These are phyloP conservation scores for Stentor roeselii DNA, from an alignment of 73 alveolate genomes.

Conservation along the genomic window DNA sequence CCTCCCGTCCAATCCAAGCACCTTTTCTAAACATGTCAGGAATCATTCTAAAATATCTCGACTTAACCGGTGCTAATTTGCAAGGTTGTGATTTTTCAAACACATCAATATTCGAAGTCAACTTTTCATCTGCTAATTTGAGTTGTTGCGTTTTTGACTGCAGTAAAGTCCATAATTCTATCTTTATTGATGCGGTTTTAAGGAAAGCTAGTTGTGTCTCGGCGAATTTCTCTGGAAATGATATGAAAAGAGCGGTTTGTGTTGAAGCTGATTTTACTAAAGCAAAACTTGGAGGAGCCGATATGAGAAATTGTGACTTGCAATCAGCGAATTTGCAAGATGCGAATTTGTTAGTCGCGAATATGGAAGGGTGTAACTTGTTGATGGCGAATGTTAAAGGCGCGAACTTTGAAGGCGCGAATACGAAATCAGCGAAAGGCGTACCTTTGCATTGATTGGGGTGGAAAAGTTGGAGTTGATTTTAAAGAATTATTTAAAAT, in stretches of 20 bases:
- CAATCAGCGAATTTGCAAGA: constrained; percentile 44
- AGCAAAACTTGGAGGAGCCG: constrained; percentile 45
- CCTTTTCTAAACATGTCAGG: constrained; percentile 44
- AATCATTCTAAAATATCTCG: constrained; percentile 33
- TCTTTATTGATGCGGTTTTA: constrained; percentile 43
- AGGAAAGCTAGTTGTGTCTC: constrained; percentile 36
- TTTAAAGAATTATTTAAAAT: too few species aligned
- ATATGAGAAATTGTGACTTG: constrained; percentile 51
- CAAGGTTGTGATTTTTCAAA: constrained; percentile 52
- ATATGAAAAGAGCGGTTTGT: constrained; percentile 32
- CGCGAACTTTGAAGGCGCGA: constrained; percentile 54
- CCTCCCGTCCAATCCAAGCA: constrained; percentile 47
- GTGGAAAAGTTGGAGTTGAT: too few species aligned
- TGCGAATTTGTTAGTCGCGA: constrained; percentile 52
- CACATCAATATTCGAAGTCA: constrained; percentile 39
- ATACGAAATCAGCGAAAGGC: constrained; percentile 53
- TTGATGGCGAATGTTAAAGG: constrained; percentile 38
- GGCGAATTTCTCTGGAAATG: constrained; percentile 46
- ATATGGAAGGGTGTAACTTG: constrained; percentile 50
- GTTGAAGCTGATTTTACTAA: constrained; percentile 46
- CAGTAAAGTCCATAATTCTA: constrained; percentile 42
- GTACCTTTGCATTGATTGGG: too few species aligned
- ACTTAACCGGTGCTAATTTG: constrained; percentile 37
- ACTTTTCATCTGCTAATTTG: constrained; percentile 37
- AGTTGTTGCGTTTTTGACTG: constrained; percentile 45